A percentile compares a stretch with the other conserved stretches of the same genome.
These are phyloP conservation scores for Baeospora myosura DNA, from an alignment of 1,284 basidiomycete genomes.

Conservation along the genomic window DNA sequence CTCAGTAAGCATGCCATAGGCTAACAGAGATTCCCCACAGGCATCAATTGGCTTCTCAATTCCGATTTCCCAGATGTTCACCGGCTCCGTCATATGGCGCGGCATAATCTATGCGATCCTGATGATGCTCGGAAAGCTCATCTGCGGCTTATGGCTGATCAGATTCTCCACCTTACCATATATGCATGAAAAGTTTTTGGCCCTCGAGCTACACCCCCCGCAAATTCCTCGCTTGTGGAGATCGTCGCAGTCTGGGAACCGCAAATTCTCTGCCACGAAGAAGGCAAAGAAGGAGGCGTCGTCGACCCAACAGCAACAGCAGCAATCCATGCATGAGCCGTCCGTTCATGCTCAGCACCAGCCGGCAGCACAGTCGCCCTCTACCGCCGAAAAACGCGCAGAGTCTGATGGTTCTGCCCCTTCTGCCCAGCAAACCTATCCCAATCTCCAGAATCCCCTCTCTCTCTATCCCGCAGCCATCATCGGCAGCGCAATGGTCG, in stretches of 20 bases:
- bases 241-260: too few species aligned
- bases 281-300: neutral
- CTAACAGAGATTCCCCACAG: neutral
- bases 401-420: neutral
- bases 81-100: neutral
- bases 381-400: neutral
- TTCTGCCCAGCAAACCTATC: neutral
- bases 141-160: neutral
- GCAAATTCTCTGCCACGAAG: neutral
- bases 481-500: slow-evolving; percentile 36
- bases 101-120: neutral
- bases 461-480: neutral
- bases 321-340: neutral
- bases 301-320: neutral
- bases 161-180: neutral
- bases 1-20: neutral
- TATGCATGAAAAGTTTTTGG: neutral
- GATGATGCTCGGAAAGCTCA: neutral
- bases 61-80: slow-evolving; percentile 1
- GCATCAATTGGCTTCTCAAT: slow-evolving; percentile 3
- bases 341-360: too few species aligned
- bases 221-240: neutral
- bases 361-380: too few species aligned
- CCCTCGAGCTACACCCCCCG: neutral
- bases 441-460: neutral